Base-by-base conservation (phyloP, 2,329 filamentous ascomycete genomes). In the Emergomyces africanus region DNA sequence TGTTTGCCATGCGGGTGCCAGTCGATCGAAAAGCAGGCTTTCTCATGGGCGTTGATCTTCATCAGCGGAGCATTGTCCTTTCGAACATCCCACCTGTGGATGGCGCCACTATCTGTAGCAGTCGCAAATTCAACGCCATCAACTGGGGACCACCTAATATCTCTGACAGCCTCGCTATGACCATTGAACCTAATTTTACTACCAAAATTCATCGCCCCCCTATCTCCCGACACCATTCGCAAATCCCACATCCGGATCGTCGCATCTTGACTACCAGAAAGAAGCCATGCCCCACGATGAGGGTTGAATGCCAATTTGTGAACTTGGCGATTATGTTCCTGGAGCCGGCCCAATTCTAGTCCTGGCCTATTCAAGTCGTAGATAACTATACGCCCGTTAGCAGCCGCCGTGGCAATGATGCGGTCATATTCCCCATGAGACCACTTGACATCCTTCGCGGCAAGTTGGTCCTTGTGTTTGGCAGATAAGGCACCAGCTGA, bases 1-100 rank as follows among this genome's bases (percentile, higher is more conserved):
- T 86, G 82, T 66, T 81, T 84, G 6, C 83, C 83, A 64, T 86
- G 83, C 1, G 83, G 83, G 66, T 86, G 83, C 83, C 83, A 86
- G 67, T 86, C 83, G 41, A 86, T 78, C 5, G 82, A 77, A 61
- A 79, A 83, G 71, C 83, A 86, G 4, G 76, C 77, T 62, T 78
- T 79, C 63, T 82, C 79, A 67, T 86, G 83, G 49, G 83, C 83
- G 39, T 81, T 79, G 59, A 86, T 82, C 63, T 80, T 81, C 64
- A 85, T 72, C 65, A 83, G 76, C 8, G 83, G 79, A 30, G 77
- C 76, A 64, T 77, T 81, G 57, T 77, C 72, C 62, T 82, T 79
- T 59, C 82, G 79, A 61, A 79, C 79, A 68, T 86, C 83, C 83
- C 83, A 86, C 62, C 81, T 75, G 67, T 86, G 83, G 51, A 86